Percentiles rank a stretch among this genome's conserved stretches.
These are phyloP conservation scores for Solanum pinnatisectum DNA, from an alignment of 257 asterid genomes.

Conservation along the genomic window DNA sequence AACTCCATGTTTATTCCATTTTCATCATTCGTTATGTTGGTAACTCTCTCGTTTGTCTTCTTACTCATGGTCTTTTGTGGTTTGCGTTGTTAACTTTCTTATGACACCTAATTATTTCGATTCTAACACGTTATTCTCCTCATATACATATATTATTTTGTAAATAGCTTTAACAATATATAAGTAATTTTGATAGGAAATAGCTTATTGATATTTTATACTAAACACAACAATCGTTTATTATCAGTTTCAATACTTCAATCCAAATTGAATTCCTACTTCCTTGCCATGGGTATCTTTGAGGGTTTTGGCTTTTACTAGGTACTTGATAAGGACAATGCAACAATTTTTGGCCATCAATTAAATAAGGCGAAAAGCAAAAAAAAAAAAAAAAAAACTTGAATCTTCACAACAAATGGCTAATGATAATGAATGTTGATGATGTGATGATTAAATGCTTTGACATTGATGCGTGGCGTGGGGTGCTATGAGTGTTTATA, in stretches of 20 bases:
- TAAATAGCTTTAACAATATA: not conserved
- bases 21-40: not conserved
- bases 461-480: not conserved
- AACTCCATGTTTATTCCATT: not conserved
- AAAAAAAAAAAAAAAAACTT: not conserved
- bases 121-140: not conserved
- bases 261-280: not conserved
- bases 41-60: too few species aligned
- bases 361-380: not conserved
- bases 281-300: not conserved
- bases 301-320: not conserved
- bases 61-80: too few species aligned
- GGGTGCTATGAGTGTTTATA: not conserved
- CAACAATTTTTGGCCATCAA: not conserved
- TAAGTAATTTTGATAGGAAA: not conserved
- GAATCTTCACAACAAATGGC: not conserved
- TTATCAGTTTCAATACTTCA: not conserved
- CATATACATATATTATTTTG: not conserved
- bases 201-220: not conserved
- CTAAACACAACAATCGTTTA: not conserved
- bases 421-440: not conserved
- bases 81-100: too few species aligned
- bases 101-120: too few species aligned
- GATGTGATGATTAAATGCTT: constrained; percentile 3
- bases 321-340: not conserved